phyloP scores from a whole-genome alignment of 176 grass and related monocot genomes.

The Musa schizocarpa region DNA sequence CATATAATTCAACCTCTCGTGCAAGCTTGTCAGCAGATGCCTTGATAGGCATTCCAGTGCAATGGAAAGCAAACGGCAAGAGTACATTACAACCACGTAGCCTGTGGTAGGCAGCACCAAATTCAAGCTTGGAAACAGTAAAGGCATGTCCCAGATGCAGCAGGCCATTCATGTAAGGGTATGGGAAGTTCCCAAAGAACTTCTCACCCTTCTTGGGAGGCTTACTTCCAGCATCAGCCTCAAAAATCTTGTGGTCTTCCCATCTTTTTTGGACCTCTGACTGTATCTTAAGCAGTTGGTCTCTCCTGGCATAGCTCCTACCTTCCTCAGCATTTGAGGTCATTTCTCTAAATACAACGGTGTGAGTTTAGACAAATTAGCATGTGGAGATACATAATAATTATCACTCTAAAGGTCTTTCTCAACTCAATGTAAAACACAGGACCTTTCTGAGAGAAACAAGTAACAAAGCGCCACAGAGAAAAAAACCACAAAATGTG shows the following conservation, averaged over 20 bases:
- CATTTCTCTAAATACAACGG: slow-evolving; percentile 33
- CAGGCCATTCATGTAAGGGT: slow-evolving; percentile 80
- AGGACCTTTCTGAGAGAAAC: neutral
- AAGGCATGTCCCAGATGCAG: slow-evolving; percentile 69
- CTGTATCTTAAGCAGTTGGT: slow-evolving; percentile 42
- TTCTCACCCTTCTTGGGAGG: slow-evolving; percentile 35
- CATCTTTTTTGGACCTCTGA: slow-evolving; percentile 37
- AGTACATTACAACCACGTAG: slow-evolving; percentile 55
- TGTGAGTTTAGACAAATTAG: neutral
- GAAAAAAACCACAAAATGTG: neutral
- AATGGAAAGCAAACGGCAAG: slow-evolving; percentile 65
- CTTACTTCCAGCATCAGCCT: slow-evolving; percentile 35
- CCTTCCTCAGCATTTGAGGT: slow-evolving; percentile 30
- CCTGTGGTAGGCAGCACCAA: slow-evolving; percentile 53
- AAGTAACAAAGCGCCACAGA: neutral
- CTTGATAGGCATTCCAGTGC: slow-evolving; percentile 88
- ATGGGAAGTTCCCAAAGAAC: slow-evolving; percentile 75
- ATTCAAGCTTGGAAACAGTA: slow-evolving; percentile 67
- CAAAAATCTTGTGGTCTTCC: slow-evolving; percentile 53
- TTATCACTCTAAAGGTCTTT: neutral
- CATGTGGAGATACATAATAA: neutral
- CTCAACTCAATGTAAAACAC: neutral
- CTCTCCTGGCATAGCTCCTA: slow-evolving; percentile 43
- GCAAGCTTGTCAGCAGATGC: slow-evolving; percentile 62
- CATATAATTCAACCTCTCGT: slow-evolving; percentile 44